A percentile compares a stretch with the other conserved stretches of the same genome.
phyloP scores from a whole-genome alignment of 2,329 filamentous ascomycete species.

The Stenocarpella maydis region DNA sequence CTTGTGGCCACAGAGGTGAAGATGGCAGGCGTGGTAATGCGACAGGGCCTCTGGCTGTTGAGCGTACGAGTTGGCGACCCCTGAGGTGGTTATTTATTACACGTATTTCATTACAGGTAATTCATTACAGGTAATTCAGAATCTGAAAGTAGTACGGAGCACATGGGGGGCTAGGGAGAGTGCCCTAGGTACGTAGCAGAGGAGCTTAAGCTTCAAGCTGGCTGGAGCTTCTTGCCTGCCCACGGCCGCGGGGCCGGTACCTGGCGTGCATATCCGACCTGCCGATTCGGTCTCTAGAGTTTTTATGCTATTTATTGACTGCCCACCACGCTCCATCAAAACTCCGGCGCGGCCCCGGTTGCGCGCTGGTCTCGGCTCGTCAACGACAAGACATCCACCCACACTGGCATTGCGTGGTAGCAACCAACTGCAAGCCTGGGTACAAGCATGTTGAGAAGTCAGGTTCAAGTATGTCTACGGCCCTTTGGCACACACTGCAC shows the following conservation, averaged over 20 bases:
- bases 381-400: background rate
- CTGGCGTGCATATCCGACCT: constrained; percentile 1
- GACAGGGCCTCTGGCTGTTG: background rate
- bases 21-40: background rate
- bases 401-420: background rate
- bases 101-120: background rate
- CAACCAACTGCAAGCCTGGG: constrained; percentile 8
- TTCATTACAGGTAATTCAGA: background rate
- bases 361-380: constrained; percentile 15
- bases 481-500: no score
- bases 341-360: constrained; percentile 18
- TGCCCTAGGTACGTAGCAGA: background rate
- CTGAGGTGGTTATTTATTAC: no score
- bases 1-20: background rate
- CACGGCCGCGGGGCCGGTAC: background rate
- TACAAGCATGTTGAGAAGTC: constrained; percentile 33
- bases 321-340: constrained; percentile 12
- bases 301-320: no score
- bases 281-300: constrained; percentile 21
- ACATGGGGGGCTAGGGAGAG: no score
- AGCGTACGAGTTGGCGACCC: background rate
- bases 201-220: constrained; percentile 3
- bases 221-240: constrained; percentile 8
- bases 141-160: background rate
- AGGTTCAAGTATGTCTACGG: constrained; percentile 28